A percentile compares a stretch with the other conserved stretches of the same genome.
Conservation (phyloP, 305 asterid species). For the Plantago coronopus region DNA sequence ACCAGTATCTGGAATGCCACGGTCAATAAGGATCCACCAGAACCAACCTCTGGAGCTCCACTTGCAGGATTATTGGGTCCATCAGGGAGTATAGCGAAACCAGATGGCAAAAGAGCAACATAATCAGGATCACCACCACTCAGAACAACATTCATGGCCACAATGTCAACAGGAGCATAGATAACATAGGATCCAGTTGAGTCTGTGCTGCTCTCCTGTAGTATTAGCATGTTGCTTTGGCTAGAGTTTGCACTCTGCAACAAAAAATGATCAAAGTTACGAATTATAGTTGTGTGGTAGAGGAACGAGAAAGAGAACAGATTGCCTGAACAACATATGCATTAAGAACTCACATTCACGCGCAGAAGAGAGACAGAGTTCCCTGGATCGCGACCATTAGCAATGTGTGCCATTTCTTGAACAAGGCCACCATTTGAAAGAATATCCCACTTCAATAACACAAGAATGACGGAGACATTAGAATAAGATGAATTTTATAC, state of each 20-base stretch:
- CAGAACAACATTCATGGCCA: constrained; percentile 82
- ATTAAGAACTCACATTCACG: constrained; percentile 59
- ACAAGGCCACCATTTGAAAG: constrained; percentile 92
- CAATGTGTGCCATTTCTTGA: constrained; percentile 98
- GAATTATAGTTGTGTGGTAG: too few relatives aligned
- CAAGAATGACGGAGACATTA: neutral
- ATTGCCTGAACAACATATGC: too few relatives aligned
- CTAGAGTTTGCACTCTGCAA: constrained; percentile 84
- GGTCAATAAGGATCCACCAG: constrained; percentile 73
- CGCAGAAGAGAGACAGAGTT: constrained; percentile 79
- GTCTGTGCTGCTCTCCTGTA: constrained; percentile 87
- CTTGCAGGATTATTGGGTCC: constrained; percentile 36
- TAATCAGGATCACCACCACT: constrained; percentile 96
- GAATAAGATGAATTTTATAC: neutral
- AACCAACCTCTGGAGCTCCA: constrained; percentile 42
- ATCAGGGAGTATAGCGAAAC: constrained; percentile 87
- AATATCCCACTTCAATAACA: constrained; percentile 73
- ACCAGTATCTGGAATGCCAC: constrained; percentile 90
- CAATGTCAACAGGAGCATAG: constrained; percentile 86
- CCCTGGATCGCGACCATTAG: constrained; percentile 90
- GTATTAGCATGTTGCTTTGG: constrained; percentile 89
- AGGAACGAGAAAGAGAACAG: neutral
- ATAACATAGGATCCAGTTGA: constrained; percentile 78
- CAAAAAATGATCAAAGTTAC: neutral
- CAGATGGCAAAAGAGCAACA: constrained; percentile 90